Base-by-base conservation (phyloP, 345 rosid genomes). In the Ailanthus altissimus region DNA sequence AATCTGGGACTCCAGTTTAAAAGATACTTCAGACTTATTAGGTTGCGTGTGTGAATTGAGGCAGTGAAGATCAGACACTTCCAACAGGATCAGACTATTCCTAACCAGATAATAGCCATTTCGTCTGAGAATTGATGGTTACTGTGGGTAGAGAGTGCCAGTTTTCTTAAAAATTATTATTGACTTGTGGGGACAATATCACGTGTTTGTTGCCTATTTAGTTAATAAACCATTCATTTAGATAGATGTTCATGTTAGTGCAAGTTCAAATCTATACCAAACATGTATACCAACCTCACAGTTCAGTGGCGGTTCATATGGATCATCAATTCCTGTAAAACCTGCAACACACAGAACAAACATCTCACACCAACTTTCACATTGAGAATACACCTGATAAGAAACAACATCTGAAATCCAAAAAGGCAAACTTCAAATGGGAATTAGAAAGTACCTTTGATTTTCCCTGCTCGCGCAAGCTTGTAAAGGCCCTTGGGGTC, bases 401-500 rank as follows among this genome's bases (percentile, higher is more conserved):
- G 56, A 74, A 53, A 66, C 72, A 63, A 47, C 45, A 54, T 40
- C 57, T 26, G 42, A 26, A 21, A 56, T 43, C 6, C 54, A 50
- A 9, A 59, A 26, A 51, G 43, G 58, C 56, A n/a, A 42, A 69
- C 16, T 28, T 75, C 12, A 72, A 51, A 62, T 76, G 67, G 53
- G 15, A 79, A 74, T 70, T 16, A 61, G 60, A 42, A 66, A 3
- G 45, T 84, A 90, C 97, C 93, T 86, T 88, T 91, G 77, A 93
- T 89, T 81, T 90, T 93, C 78, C 98, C 98, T 0, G 97, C 92
- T 62, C 98, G 89, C 51, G 97, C 98, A 75, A 93, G 93, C 87
- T 90, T 91, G 90, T 93, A 93, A 5, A 93, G 82, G 76, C 97
- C 97, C 86, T 93, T 93, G 5, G 98, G 92, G 77, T 93, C 97